Base-by-base conservation (phyloP, 345 rosid genomes). In the Lumnitzera racemosa region DNA sequence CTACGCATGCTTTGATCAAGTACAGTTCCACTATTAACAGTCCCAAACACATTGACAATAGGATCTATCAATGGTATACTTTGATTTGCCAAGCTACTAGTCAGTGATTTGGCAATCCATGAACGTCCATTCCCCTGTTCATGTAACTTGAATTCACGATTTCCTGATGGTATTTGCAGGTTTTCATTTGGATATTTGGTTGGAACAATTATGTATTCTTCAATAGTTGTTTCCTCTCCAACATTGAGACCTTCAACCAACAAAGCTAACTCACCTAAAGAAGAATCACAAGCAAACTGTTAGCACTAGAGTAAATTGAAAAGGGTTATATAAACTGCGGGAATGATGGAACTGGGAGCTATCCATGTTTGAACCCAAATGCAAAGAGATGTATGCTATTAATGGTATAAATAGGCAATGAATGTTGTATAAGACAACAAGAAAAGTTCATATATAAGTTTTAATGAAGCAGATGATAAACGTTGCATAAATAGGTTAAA, bases 211-310 rank as follows among this genome's bases (percentile, higher is more conserved):
- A 73, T 61, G 46, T 67, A 65, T 68, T 77, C 78, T 56, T 70
- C 78, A 59, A 77, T 67, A 23, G 55, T 13, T 46, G 76, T 63
- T 4, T 73, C 78, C 0, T 17, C 57, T 56, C 78, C 73, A 11
- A 66, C 66, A 9, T 67, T 74, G n/a, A 77, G 75, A 9, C 81
- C 78, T 57, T 77, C 78, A 49, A 77, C 61, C 15, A 76, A 71
- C 66, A 76, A 69, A n/a, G 80, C 77, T 68, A 76, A 12, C 58
- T 76, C 80, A 50, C 76, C 79, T 75, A 66, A 13, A 53, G 48
- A 61, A 57, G 24, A 51, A 49, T 13, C 51, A 57, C 51, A 48
- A 16, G 43, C 43, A 16, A 48, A 57, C 13, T n/a, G 9, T 58
- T 12, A 46, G 51, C n/a, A 58, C 25, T 46, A 16, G 51, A 47